Base-by-base conservation (phyloP, 306 rosid species). In the Urtica urens region DNA sequence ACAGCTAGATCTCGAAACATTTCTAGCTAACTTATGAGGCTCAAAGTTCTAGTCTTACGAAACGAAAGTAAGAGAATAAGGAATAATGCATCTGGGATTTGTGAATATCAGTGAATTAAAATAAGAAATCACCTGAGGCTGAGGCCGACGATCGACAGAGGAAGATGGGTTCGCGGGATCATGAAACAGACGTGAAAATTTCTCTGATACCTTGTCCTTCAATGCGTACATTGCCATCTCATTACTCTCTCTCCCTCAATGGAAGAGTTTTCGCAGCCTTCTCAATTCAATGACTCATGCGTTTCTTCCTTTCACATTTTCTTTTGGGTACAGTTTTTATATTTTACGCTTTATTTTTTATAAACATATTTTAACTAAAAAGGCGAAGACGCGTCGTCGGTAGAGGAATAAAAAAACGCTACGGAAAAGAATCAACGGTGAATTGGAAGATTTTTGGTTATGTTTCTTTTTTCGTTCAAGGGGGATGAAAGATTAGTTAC, bases 151-250 rank as follows among this genome's bases (percentile, higher is more conserved):
- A 30, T 43, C 60, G 40, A 51, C 14, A 30, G 70, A 42, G 44
- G 72, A 48, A 0, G 61, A 18, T 3, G 72, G 30, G 60, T 1
- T 57, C 22, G 92, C 46, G 26, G 87, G 58, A 64, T 72, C 71
- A 15, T 76, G 52, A 57, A 92, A 73, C 52, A 86, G 56, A 68
- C 80, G 62, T 5, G 85, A 75, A 13, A 90, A 38, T 65, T 63
- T 90, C 60, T 69, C 75, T 1, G 81, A 51, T 17, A 92, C 73
- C 49, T 73, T 92, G 5, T 85, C 83, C 59, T 59, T 92, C 42
- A 92, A 63, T 34, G 86, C 17, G n/a, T 72, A 7, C 99, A 80
- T 84, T 30, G 45, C 49, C 51, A 27, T n/a, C n/a, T n/a, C n/a
- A n/a, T n/a, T n/a, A n/a, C n/a, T n/a, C n/a, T n/a, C n/a, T n/a